Conservation (phyloP, 192 early-diverging fungal genomes). For the Podila horticola region DNA sequence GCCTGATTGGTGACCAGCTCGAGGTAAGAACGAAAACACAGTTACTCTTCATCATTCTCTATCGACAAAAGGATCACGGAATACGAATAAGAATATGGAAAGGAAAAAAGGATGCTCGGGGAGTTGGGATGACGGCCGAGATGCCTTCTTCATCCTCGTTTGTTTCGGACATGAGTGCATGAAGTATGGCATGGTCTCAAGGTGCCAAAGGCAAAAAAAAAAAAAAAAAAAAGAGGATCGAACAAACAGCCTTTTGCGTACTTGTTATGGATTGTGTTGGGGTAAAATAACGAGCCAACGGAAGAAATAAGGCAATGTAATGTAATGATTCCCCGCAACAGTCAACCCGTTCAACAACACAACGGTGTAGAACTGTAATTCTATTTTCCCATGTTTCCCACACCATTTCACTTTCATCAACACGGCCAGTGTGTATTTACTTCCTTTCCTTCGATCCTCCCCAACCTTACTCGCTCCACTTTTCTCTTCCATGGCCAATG, state of each 20-base stretch:
- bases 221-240: not conserved
- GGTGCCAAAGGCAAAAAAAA: not conserved
- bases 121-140: not conserved
- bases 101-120: not conserved
- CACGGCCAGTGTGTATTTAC: no score
- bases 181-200: no score
- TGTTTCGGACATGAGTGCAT: not conserved
- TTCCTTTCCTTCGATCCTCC: not conserved
- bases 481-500: not conserved
- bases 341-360: no score
- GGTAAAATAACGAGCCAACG: not conserved
- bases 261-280: not conserved
- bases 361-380: no score
- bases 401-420: no score
- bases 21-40: conserved; percentile 58
- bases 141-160: not conserved
- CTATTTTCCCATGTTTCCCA: no score
- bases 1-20: conserved; percentile 77
- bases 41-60: not conserved
- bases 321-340: not conserved
- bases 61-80: not conserved
- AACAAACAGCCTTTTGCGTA: not conserved
- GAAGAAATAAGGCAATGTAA: not conserved
- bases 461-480: not conserved
- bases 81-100: not conserved